Base-by-base conservation (phyloP, 2,329 filamentous ascomycete species). In the Colletotrichum higginsianum region DNA sequence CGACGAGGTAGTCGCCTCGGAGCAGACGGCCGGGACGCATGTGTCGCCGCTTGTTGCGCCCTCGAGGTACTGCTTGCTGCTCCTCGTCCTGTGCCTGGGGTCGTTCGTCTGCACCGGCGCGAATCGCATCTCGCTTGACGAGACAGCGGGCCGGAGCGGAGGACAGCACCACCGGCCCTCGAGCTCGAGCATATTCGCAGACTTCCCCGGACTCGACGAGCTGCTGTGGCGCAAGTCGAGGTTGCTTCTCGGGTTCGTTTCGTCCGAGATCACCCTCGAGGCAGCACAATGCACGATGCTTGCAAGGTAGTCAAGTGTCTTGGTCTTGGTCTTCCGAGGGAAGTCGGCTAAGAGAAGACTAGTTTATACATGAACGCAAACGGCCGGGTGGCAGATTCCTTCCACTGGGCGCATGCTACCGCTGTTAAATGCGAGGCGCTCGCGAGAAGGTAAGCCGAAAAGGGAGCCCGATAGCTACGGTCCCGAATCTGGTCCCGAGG, bases 371-470 rank as follows among this genome's bases (percentile, higher is more conserved):
- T 71, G 73, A 76, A 78, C 0, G 77, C 76, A 0, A 67, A 68
- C 0, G 78, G 78, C 4, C 64, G 50, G 5, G 74, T 79, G 7
- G 58, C 76, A 0, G 76, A 78, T 11, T 73, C 77, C 0, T 78
- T 78, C 11, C 74, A 77, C 40, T 78, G 76, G 75, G 73, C 76
- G 2, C 77, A 79, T 58, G 69, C 74, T 0, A 75, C 78, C 0
- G 76, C 78, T 0, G 76, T 78, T 4, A 79, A 79, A 35, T 79
- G 77, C 40, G 76, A 79, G 49, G 72, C 67, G 1, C 74, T 79
- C 4, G 76, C 75, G 5, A 68, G 61, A 8, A 62, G 35, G 13
- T 75, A 73, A 35, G 21, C 42, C 23, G 53, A 50, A 30, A 30
- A 2, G 30, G 30, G 8, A 30, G 30, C 30, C 30, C 30, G 30